These are phyloP conservation scores for Penicillium taxi DNA, from an alignment of 495 filamentous ascomycete species.

Conservation along the genomic window DNA sequence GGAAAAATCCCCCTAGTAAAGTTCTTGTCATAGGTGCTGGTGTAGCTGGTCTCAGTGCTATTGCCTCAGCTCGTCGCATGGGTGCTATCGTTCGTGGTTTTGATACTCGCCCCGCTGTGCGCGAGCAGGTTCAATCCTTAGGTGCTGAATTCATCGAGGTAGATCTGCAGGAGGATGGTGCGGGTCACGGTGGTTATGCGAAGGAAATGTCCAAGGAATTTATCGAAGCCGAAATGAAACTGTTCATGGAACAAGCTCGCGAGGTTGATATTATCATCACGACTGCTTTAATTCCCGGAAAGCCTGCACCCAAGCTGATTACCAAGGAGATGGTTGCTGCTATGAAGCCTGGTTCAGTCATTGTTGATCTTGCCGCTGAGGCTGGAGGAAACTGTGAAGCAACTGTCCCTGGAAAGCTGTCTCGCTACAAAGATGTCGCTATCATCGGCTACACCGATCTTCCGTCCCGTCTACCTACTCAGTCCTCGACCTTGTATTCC, in stretches of 20 bases:
- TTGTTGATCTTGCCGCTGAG: constrained; percentile 76
- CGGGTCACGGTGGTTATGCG: constrained; percentile 73
- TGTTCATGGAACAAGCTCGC: constrained; percentile 70
- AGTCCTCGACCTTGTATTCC: constrained; percentile 74
- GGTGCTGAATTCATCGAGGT: constrained; percentile 82
- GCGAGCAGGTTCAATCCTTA: constrained; percentile 77
- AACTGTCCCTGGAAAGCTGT: constrained; percentile 59
- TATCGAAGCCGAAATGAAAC: constrained; percentile 78
- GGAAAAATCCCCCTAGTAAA: constrained; percentile 75
- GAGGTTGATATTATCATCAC: constrained; percentile 87
- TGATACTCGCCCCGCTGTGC: constrained; percentile 68
- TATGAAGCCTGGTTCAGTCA: constrained; percentile 75
- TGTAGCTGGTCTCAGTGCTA: constrained; percentile 73
- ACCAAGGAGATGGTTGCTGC: constrained; percentile 67
- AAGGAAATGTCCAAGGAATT: constrained; percentile 88
- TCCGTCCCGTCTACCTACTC: constrained; percentile 69
- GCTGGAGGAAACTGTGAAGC: constrained; percentile 74
- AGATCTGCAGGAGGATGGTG: constrained; percentile 71
- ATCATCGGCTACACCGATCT: constrained; percentile 80
- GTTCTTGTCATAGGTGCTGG: constrained; percentile 77
- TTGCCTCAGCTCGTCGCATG: constrained; percentile 68
- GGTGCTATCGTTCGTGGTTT: constrained; percentile 82
- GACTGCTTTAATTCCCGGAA: constrained; percentile 72
- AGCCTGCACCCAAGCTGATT: constrained; percentile 67
- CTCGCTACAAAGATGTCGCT: constrained; percentile 64